Conservation (phyloP, 2,329 filamentous ascomycete species). For the Pseudogymnoascus sp. region DNA sequence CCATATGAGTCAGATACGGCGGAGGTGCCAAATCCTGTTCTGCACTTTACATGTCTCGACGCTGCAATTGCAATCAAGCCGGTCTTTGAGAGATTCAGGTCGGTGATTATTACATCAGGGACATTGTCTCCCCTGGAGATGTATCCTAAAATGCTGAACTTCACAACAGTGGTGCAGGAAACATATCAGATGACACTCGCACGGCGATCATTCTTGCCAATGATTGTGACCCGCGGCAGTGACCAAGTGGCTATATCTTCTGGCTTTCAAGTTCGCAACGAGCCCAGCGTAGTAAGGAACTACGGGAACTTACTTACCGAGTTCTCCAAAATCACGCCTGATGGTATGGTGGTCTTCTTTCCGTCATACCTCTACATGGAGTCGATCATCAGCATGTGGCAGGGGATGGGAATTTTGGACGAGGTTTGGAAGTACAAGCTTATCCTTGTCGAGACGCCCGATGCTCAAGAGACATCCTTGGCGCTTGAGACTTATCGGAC, state of each 20-base stretch:
- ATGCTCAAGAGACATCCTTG: constrained; percentile 92
- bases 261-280: constrained; percentile 89
- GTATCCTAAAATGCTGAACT: constrained; percentile 98
- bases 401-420: constrained; percentile 95
- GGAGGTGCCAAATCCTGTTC: constrained; percentile 89
- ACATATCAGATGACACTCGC: constrained; percentile 97
- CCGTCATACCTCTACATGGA: constrained; percentile 99
- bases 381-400: constrained; percentile 98
- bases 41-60: constrained; percentile 94
- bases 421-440: constrained; percentile 99
- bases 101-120: constrained; percentile 95
- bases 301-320: constrained; percentile 91
- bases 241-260: constrained; percentile 92
- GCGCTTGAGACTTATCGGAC: constrained; percentile 95
- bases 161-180: constrained; percentile 85
- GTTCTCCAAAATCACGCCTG: constrained; percentile 90
- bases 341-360: constrained; percentile 98
- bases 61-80: constrained; percentile 97
- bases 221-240: constrained; percentile 93
- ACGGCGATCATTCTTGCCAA: constrained; percentile 87
- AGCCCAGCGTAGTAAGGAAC: constrained; percentile 92
- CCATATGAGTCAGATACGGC: constrained; percentile 94
- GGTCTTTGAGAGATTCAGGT: constrained; percentile 94
- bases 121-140: constrained; percentile 96
- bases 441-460: constrained; percentile 93